Percentiles rank a stretch among this genome's conserved stretches.
These are phyloP conservation scores for Metarhizium anisopliae DNA, from an alignment of 2,329 filamentous ascomycete species.

Conservation along the genomic window DNA sequence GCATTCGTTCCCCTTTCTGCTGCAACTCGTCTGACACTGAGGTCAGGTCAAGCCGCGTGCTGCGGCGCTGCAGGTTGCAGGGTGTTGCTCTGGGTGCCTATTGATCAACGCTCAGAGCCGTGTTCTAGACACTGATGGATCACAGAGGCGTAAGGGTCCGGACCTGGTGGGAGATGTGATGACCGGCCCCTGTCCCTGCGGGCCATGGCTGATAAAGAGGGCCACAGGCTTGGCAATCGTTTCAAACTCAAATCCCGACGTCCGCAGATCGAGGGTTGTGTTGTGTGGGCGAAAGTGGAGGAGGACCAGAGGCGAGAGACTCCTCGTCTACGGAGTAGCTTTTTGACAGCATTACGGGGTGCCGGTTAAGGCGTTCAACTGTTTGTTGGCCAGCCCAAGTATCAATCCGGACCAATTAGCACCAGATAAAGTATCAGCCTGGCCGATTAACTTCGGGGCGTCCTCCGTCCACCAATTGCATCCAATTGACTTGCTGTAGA, in stretches of 20 bases:
- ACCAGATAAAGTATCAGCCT: background rate
- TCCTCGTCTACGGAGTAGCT: too few relatives aligned
- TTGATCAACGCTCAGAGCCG: background rate
- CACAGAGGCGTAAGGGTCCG: background rate
- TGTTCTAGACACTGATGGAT: conserved; percentile 6
- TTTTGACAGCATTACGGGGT: too few relatives aligned
- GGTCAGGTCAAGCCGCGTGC: background rate
- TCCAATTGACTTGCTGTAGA: too few relatives aligned
- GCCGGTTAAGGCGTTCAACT: too few relatives aligned
- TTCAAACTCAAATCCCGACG: background rate
- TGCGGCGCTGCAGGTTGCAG: too few relatives aligned
- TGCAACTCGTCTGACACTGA: background rate
- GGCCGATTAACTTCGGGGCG: too few relatives aligned
- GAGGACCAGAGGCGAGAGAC: too few relatives aligned
- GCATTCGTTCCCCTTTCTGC: too few relatives aligned
- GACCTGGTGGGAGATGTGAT: background rate
- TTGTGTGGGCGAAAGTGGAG: background rate
- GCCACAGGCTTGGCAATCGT: background rate
- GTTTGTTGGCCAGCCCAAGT: too few relatives aligned
- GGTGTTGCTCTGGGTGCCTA: too few relatives aligned
- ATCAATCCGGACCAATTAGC: too few relatives aligned
- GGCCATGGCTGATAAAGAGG: background rate
- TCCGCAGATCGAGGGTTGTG: background rate
- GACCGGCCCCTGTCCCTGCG: background rate
- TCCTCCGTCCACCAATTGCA: too few relatives aligned